phyloP scores from a whole-genome alignment of 345 rosid genomes.

The Geranium brycei region DNA sequence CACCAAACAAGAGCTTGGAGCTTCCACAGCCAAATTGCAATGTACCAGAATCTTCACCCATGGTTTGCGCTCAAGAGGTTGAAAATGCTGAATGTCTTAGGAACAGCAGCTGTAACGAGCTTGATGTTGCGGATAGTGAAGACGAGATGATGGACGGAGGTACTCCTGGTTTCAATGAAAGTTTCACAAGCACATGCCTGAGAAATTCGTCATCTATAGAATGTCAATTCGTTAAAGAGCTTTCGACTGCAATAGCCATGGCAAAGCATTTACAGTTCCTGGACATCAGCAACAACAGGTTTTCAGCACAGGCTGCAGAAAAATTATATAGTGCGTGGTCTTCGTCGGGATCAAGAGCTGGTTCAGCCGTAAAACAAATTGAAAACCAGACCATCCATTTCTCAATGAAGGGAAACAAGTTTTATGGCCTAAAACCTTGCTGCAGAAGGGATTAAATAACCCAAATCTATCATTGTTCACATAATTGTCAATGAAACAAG shows the following conservation, averaged over 20 bases:
- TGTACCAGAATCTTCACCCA: constrained; percentile 1
- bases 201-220: constrained; percentile 24
- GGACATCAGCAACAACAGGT: constrained; percentile 68
- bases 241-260: constrained; percentile 45
- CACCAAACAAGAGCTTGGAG: constrained; percentile 15
- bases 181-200: constrained; percentile 38
- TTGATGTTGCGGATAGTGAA: constrained; percentile 88
- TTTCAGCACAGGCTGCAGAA: constrained; percentile 34
- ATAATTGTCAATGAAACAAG: no score
- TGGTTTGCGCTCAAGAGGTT: constrained; percentile 12
- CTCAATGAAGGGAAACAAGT: constrained; percentile 32
- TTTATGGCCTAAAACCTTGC: constrained; percentile 52
- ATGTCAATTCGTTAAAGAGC: constrained; percentile 29
- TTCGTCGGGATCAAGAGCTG: constrained; percentile 45
- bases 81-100: constrained; percentile 13
- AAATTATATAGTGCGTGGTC: constrained; percentile 54
- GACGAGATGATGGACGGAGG: constrained; percentile 29
- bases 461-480: no score
- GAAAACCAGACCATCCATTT: constrained; percentile 48
- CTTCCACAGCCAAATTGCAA: constrained; percentile 11
- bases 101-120: constrained; percentile 27
- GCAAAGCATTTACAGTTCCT: constrained; percentile 49
- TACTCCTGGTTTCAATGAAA: constrained; percentile 26
- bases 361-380: constrained; percentile 40
- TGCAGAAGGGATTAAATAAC: constrained; percentile 49